phyloP scores from a whole-genome alignment of 2,329 filamentous ascomycete genomes.

The Colletotrichum noveboracense region DNA sequence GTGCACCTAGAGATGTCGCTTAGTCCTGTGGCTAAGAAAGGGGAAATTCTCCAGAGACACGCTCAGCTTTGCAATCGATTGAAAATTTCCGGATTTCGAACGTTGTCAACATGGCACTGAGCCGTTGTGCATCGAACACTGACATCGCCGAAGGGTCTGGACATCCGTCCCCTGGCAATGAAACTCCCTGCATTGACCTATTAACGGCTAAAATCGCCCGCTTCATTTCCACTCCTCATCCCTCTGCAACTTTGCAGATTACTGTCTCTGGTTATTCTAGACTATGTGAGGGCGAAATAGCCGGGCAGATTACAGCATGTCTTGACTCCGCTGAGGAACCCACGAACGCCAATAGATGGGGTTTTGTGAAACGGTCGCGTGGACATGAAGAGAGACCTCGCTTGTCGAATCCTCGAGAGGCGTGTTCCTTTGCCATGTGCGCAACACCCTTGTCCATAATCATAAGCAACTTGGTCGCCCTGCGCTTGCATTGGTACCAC shows the following conservation, averaged over 20 bases:
- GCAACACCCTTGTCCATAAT: neutral
- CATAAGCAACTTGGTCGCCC: neutral
- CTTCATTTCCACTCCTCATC: neutral
- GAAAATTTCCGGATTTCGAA: neutral
- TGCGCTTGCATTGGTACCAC: neutral
- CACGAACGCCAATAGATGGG: neutral
- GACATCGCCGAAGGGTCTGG: neutral
- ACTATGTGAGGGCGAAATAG: neutral
- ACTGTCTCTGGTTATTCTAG: neutral
- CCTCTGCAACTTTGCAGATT: neutral
- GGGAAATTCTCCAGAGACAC: neutral
- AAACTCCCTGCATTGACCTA: neutral
- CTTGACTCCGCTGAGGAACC: neutral
- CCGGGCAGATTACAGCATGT: neutral
- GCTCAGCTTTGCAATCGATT: neutral
- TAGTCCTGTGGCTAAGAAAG: neutral
- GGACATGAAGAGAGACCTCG: neutral
- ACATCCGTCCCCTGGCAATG: neutral
- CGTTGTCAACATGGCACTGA: neutral
- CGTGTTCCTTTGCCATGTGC: neutral
- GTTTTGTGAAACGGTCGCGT: neutral
- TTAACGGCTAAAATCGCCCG: neutral
- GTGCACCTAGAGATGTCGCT: neutral
- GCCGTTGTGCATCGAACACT: neutral
- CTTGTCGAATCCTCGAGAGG: neutral